Percentiles rank a stretch among this genome's conserved stretches.
Conservation (phyloP, 1,139 yeast genomes). For the Nakaseomyces kungkrabaensis region DNA sequence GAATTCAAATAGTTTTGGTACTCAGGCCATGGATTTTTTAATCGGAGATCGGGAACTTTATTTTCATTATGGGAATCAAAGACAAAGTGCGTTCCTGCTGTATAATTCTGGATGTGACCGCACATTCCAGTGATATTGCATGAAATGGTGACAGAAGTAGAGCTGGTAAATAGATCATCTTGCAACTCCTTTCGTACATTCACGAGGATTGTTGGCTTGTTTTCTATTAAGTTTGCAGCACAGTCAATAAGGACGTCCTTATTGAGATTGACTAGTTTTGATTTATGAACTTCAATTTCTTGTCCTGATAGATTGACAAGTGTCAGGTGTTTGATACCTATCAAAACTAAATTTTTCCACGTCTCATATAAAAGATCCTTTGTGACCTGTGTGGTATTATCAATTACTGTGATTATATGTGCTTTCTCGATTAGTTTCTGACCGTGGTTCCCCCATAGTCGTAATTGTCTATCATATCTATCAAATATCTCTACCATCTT, state of each 20-base stretch:
- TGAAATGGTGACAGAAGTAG: constrained; percentile 10
- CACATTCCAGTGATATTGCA: constrained; percentile 47
- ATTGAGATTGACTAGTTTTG: not conserved
- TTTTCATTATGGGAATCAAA: constrained; percentile 70
- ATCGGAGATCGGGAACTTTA: constrained; percentile 54
- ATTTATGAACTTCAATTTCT: not conserved
- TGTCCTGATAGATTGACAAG: constrained; percentile 38
- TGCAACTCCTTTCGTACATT: not conserved
- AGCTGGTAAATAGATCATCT: constrained; percentile 5
- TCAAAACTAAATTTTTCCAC: constrained; percentile 64
- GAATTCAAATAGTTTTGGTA: constrained; percentile 44
- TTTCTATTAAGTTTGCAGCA: not conserved
- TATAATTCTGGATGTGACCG: constrained; percentile 43
- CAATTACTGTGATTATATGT: not conserved
- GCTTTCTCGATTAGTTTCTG: constrained; percentile 33
- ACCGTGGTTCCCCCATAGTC: constrained; percentile 80
- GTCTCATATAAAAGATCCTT: not conserved
- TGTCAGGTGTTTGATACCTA: constrained; percentile 65
- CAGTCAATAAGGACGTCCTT: not conserved
- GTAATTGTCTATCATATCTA: constrained; percentile 77
- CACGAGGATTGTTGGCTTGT: not conserved
- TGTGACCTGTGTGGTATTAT: not conserved
- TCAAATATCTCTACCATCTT: constrained; percentile 4
- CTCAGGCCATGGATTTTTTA: constrained; percentile 71
- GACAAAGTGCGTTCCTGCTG: constrained; percentile 47